Percentiles rank a stretch among this genome's conserved stretches.
phyloP scores from a whole-genome alignment of 345 rosid genomes.

The Salix brachista region DNA sequence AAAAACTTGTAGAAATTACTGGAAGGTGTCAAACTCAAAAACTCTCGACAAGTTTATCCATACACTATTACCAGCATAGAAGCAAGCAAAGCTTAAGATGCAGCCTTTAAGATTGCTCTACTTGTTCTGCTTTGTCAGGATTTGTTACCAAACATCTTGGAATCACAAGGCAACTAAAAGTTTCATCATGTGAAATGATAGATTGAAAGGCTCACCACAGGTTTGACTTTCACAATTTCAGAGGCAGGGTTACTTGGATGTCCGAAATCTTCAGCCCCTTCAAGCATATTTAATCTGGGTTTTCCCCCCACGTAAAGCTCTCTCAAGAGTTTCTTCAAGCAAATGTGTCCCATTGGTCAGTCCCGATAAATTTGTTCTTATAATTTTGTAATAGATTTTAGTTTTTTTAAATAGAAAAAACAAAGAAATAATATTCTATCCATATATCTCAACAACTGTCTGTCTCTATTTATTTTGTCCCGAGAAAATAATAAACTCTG shows the following conservation, averaged over 20 bases:
- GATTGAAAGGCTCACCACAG: slow-evolving; percentile 60
- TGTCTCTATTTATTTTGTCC: too few species aligned
- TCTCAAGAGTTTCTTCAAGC: slow-evolving; percentile 39
- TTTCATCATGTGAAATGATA: background rate
- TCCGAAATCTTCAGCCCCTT: slow-evolving; percentile 37
- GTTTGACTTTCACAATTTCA: slow-evolving; percentile 52
- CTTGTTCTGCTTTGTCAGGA: background rate
- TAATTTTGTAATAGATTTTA: too few species aligned
- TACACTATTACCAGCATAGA: background rate
- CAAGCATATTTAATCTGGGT: slow-evolving; percentile 50
- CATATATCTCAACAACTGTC: too few species aligned
- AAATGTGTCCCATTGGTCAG: too few species aligned
- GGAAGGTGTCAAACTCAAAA: background rate
- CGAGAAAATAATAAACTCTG: too few species aligned
- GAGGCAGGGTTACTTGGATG: slow-evolving; percentile 14
- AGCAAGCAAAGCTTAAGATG: too few species aligned
- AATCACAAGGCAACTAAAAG: background rate
- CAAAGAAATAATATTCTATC: too few species aligned
- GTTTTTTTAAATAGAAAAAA: too few species aligned
- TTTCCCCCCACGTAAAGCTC: slow-evolving; percentile 62
- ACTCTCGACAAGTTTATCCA: background rate
- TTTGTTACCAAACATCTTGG: background rate
- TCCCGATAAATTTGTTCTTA: too few species aligned
- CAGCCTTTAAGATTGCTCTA: background rate
- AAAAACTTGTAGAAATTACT: background rate